A percentile compares a stretch with the other conserved stretches of the same genome.
Evolutionary conservation across 306 rosid genomes (phyloP).

Genomic region (Vigna nakashimae): DNA sequence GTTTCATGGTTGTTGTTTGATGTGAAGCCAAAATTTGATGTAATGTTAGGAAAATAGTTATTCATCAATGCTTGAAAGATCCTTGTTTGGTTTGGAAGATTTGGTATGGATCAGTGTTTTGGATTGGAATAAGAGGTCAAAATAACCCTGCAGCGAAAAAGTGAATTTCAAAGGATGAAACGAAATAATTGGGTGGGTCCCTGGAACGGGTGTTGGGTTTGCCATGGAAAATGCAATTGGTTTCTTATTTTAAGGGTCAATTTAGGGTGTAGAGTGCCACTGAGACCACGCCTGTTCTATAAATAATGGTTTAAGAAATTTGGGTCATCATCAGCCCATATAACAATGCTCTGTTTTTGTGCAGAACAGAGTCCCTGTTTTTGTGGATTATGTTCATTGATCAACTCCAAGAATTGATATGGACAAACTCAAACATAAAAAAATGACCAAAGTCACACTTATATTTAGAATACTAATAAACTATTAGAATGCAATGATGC

Average conservation of each 20-base stretch:
- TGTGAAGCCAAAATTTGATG: neutral
- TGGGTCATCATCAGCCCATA: neutral
- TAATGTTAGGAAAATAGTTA: neutral
- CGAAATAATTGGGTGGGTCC: neutral
- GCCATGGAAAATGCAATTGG: neutral
- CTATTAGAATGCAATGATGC: neutral
- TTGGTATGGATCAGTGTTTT: neutral
- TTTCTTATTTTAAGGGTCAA: conserved; percentile 21
- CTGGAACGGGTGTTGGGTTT: neutral
- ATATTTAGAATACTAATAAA: neutral
- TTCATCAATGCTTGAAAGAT: neutral
- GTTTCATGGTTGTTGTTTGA: neutral
- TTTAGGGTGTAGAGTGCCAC: neutral
- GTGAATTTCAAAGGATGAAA: neutral
- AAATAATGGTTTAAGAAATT: neutral
- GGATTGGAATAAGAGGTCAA: neutral
- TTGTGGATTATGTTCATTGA: conserved; percentile 8
- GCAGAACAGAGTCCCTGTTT: neutral
- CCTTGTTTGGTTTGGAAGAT: neutral
- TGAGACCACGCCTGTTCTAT: neutral
- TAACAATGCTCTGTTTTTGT: neutral
- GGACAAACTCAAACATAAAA: neutral
- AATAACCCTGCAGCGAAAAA: neutral
- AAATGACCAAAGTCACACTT: neutral
- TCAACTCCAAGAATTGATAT: neutral